Evolutionary conservation across 768 basidiomycete genomes (phyloP), one percentile per base, ranked within the genome.

Genomic region (Tylopilus balloui): DNA sequence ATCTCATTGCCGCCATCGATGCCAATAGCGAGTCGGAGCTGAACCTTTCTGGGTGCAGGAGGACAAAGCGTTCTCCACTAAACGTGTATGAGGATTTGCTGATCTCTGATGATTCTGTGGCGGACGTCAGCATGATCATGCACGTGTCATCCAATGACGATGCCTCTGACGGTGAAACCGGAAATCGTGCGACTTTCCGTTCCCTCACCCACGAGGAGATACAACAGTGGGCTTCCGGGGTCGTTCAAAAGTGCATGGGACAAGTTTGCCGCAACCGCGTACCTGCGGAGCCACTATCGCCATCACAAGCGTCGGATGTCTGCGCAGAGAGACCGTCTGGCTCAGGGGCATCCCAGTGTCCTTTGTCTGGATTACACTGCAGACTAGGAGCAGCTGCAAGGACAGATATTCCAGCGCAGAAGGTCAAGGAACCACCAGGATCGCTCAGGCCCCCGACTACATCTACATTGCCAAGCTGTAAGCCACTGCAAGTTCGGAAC

Each of bases 261-360:
- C 56, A 60, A 28, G 57, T 53, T 38, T 53, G 49, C 24, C 54
- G 41, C 20, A 46, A 34, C 27, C 62, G 25, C 27, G 24, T 38
- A n/a, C 21, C 27, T 0, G 39, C 28, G 20, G 46, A 52, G n/a
- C 63, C 58, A 37, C 45, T 11, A 1, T 65, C 62, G 21, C 63
- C 62, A 7, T 65, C 63, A 23, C 63, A 63, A 19, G 54, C 37
- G 3, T 63, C 62, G 40, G 62, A 63, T 17, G 40, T 63, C 24
- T 63, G 62, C 15, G 63, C 62, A 17, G 62, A 63, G 49, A 65
- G 52, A 32, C 62, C 62, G n/a, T 55, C 44, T 4, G 48, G 61
- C 14, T 48, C 48, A 1, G 58, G 55, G 11, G 45, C 38, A 28
- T 65, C 62, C 2, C 57, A 45, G 13, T 63, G 62, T 31, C 62